Base-by-base conservation (phyloP, 2,329 filamentous ascomycete species). In the Cryphonectria japonica region DNA sequence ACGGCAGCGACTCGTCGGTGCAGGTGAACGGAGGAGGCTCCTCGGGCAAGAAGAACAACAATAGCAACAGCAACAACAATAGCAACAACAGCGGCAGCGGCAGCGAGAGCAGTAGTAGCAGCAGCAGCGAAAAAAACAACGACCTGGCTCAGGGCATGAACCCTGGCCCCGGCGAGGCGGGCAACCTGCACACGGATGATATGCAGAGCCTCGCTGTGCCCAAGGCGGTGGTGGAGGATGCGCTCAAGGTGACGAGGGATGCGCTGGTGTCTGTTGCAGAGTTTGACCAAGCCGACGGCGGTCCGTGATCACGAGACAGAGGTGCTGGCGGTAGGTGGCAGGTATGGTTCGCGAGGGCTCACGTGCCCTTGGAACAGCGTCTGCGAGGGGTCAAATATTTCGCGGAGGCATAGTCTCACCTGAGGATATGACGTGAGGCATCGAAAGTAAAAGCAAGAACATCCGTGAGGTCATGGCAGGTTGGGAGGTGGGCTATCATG, bases 171-270 rank as follows among this genome's bases (percentile, higher is more conserved):
- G 75, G 74, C 22, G 72, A 73, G 70, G 72, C 72, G 4, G 66
- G 62, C 59, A 73, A 73, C 66, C 65, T 73, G 52, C 78, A 76
- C 16, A 78, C 78, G 37, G 60, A 69, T 14, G 37, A 50, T 29
- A 50, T 72, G 54, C 66, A 73, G 26, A 83, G 78, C 74, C 83
- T 91, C 19, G 89, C 88, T 43, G 78, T 92, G 59, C 89, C 90
- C 16, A 83, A 85, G 69, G 77, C 82, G 2, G 88, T 90, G n/a
- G 80, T 91, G 19, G 87, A 90, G 37, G 87, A 92, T 74, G 88
- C 88, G 5, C 81, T 91, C n/a, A 85, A 84, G 74, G 82, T 87
- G 43, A 89, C 89, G 39, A 83, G 85, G 71, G 88, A 90, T 75
- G 85, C 85, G 73, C 80, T 91, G 59, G 88, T 90, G 73, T 78